Conservation (phyloP, 2,329 filamentous ascomycete genomes). For the Fusarium abutilonis region DNA sequence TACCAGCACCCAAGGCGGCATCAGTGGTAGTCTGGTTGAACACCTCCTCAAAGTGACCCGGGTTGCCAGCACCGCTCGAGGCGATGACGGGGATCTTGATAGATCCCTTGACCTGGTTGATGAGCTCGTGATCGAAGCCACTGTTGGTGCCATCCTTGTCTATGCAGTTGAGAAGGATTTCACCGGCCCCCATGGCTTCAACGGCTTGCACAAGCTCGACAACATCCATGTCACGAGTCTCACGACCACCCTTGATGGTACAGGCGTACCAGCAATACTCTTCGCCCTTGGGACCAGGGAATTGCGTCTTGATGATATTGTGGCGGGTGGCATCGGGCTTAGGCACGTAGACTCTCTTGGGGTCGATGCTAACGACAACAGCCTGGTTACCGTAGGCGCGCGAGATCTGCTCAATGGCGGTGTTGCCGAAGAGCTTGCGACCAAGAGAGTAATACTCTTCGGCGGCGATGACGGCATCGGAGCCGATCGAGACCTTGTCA, state of each 20-base stretch:
- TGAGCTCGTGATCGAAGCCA: constrained; percentile 93
- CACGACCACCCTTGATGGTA: constrained; percentile 93
- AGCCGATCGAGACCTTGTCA: constrained; percentile 97
- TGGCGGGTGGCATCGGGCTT: constrained; percentile 77
- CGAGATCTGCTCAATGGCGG: constrained; percentile 95
- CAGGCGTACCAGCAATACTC: constrained; percentile 95
- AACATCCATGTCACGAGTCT: constrained; percentile 93
- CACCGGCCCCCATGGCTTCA: constrained; percentile 93
- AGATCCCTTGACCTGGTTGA: constrained; percentile 85
- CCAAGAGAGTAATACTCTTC: constrained; percentile 86
- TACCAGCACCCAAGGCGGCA: constrained; percentile 92
- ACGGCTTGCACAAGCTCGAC: constrained; percentile 88
- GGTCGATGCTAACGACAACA: constrained; percentile 94
- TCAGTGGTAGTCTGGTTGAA: constrained; percentile 88
- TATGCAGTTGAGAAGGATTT: constrained; percentile 97
- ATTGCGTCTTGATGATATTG: constrained; percentile 74
- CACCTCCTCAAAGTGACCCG: constrained; percentile 88
- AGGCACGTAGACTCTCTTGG: constrained; percentile 87
- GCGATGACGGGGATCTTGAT: constrained; percentile 95
- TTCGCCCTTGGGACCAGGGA: constrained; percentile 79
- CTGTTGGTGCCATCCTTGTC: constrained; percentile 95
- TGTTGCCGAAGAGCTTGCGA: constrained; percentile 76
- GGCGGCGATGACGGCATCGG: constrained; percentile 90
- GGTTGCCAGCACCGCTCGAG: constrained; percentile 89
- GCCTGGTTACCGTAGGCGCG: constrained; percentile 95